A percentile compares a stretch with the other conserved stretches of the same genome.
These are phyloP conservation scores for Podosphaera xanthii DNA, from an alignment of 2,329 filamentous ascomycete species.

Conservation along the genomic window DNA sequence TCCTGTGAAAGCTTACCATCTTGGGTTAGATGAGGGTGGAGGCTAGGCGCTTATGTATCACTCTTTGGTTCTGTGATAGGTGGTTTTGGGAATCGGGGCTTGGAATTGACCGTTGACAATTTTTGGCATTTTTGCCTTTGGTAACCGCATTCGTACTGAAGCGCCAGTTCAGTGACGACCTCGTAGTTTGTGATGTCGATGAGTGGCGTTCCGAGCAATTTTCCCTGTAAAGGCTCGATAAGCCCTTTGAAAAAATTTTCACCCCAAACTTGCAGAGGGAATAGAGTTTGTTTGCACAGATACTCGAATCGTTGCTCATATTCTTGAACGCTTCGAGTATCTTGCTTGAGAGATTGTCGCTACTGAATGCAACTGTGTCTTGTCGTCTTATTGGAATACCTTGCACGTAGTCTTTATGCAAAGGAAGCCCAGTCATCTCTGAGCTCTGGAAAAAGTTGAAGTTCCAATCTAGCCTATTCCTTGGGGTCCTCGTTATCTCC, in stretches of 20 bases:
- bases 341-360: not conserved
- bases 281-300: not conserved
- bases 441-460: not conserved
- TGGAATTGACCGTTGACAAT: not conserved
- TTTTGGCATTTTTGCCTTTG: not conserved
- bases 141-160: not conserved
- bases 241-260: not conserved
- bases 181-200: not conserved
- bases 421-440: not conserved
- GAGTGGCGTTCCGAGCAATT: not conserved
- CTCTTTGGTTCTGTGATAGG: not conserved
- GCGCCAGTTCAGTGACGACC: not conserved
- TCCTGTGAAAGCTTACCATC: not conserved
- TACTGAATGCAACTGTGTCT: not conserved
- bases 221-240: not conserved
- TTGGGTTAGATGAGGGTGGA: not conserved
- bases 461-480: not conserved
- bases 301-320: not conserved
- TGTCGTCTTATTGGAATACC: not conserved
- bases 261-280: not conserved
- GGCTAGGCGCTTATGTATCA: not conserved
- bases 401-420: not conserved
- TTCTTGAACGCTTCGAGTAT: not conserved
- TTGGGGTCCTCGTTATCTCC: not conserved
- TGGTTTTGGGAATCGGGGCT: not conserved